Evolutionary conservation across 164 flowering plant species (phyloP), one percentile per base, ranked within the genome.

Genomic region (Liquidambar formosana): DNA sequence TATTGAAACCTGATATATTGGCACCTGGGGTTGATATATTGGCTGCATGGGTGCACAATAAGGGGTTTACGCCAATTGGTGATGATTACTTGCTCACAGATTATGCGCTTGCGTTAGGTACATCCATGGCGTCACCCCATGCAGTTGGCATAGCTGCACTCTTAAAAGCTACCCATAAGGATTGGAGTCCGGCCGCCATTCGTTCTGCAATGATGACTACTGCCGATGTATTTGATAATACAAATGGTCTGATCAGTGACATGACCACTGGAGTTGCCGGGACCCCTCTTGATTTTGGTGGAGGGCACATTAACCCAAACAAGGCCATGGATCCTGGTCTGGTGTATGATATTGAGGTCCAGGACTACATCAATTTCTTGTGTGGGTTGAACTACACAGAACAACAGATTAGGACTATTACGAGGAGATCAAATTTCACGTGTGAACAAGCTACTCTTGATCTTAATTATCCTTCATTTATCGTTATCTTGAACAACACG

Each of bases 131-230:
- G 2, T 64, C 72, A 0, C 82, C 85, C 41, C 82, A 79, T 47
- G 61, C 57, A 48, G n/a, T n/a, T n/a, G n/a, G n/a, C n/a, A n/a
- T n/a, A n/a, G n/a, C n/a, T n/a, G n/a, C n/a, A n/a, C n/a, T 82
- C 65, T 61, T 82, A 1, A 73, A 73, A 66, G 46, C 85, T 1
- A 69, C 62, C 4, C 82, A 82, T 71, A 77, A 27, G 15, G 79
- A 75, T 41, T 81, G 82, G 85, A 73, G 74, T 6, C 45, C 81
- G 2, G n/a, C n/a, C n/a, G n/a, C n/a, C n/a, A n/a, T n/a, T n/a
- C n/a, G n/a, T n/a, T n/a, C n/a, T n/a, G n/a, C 87, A 18, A 57
- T 84, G 74, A 79, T 84, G 84, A 84, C 83, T 0, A 81, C 87
- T 0, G 83, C 80, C 0, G 52, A 74, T 10, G 27, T 64, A 18